Conservation (phyloP, 345 rosid species). For the Trapa incisa region DNA sequence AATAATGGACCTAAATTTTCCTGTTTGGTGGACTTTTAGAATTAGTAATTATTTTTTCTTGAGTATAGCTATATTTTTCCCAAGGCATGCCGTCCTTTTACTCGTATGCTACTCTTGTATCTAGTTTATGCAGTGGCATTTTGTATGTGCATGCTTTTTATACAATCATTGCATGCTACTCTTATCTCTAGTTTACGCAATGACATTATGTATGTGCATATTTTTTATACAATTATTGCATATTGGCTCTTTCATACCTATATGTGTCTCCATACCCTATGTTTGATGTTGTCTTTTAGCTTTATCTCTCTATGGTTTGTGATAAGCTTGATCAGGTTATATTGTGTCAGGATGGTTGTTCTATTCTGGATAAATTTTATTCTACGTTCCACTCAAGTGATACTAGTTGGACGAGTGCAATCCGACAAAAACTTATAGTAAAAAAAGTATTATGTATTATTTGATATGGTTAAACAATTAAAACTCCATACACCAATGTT, state of each 20-base stretch:
- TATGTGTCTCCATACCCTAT: not conserved
- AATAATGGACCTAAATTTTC: not conserved
- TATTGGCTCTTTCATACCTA: not conserved
- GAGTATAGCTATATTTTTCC: not conserved
- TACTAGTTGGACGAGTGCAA: not conserved
- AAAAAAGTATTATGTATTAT: too few relatives aligned
- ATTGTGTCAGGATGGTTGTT: not conserved
- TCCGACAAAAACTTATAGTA: too few relatives aligned
- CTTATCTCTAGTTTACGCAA: not conserved
- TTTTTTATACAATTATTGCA: not conserved
- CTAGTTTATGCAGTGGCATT: not conserved
- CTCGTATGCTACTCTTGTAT: not conserved
- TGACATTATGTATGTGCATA: not conserved
- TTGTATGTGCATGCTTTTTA: not conserved
- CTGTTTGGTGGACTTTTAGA: not conserved
- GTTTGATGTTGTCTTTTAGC: not conserved
- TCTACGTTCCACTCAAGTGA: not conserved
- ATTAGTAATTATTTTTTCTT: not conserved
- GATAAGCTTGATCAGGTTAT: not conserved
- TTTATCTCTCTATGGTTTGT: not conserved
- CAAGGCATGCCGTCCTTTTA: not conserved
- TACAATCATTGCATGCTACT: not conserved
- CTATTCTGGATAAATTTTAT: not conserved
- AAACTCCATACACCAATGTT: too few relatives aligned
- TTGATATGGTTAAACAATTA: too few relatives aligned